Evolutionary conservation across 352 stramenopile genomes (phyloP).

Genomic region (Phytopythium montanum): DNA sequence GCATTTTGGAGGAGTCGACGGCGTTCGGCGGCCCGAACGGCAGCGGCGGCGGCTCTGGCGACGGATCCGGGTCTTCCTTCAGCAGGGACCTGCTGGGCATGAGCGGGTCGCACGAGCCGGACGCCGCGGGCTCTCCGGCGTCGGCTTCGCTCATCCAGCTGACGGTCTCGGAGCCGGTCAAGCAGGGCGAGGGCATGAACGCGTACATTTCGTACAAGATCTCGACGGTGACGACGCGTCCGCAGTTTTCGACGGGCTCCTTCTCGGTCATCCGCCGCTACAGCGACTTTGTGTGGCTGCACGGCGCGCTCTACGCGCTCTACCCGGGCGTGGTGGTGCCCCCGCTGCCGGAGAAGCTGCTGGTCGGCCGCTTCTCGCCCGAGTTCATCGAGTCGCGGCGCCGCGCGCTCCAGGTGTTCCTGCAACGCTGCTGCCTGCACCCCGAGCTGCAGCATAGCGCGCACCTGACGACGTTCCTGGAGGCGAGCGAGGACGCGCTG

Average conservation of each 20-base stretch:
- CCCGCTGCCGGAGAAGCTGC: slow-evolving; percentile 94
- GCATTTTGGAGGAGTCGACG: slow-evolving; percentile 44
- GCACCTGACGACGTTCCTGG: slow-evolving; percentile 81
- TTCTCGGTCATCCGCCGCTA: slow-evolving; percentile 92
- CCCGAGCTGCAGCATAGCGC: slow-evolving; percentile 83
- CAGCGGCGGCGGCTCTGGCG: background rate
- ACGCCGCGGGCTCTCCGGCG: background rate
- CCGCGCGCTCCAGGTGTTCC: slow-evolving; percentile 74
- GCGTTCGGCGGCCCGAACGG: slow-evolving; percentile 18
- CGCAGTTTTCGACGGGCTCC: slow-evolving; percentile 81
- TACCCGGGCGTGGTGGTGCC: slow-evolving; percentile 92
- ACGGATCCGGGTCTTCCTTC: slow-evolving; percentile 11
- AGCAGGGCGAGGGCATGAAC: slow-evolving; percentile 96
- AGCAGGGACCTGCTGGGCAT: slow-evolving; percentile 12
- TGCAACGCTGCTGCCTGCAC: slow-evolving; percentile 74
- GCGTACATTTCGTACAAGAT: slow-evolving; percentile 98
- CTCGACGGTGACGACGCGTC: slow-evolving; percentile 62
- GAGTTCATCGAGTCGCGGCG: slow-evolving; percentile 90
- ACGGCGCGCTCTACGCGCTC: slow-evolving; percentile 83
- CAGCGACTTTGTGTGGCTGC: slow-evolving; percentile 97
- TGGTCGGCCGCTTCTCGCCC: slow-evolving; percentile 92
- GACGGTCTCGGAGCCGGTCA: slow-evolving; percentile 93
- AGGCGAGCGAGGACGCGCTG: slow-evolving; percentile 72
- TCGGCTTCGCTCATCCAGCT: slow-evolving; percentile 60
- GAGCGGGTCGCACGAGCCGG: background rate